phyloP scores from a whole-genome alignment of 768 basidiomycete species.

The Infundibulicybe gibba region DNA sequence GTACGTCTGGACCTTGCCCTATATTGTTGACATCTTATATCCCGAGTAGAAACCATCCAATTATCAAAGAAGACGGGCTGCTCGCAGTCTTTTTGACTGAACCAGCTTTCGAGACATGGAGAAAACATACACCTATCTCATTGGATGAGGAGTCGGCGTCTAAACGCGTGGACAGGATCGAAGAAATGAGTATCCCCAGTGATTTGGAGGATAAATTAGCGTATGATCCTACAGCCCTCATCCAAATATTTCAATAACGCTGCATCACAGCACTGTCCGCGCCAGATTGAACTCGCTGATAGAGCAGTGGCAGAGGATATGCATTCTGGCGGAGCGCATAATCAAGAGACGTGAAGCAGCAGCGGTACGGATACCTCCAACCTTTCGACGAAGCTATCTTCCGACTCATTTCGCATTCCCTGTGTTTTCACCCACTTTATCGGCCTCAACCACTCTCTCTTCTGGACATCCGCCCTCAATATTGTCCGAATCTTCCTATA shows the following conservation, averaged over 20 bases:
- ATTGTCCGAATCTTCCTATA: slow-evolving; percentile 28
- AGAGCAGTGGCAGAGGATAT: slow-evolving; percentile 91
- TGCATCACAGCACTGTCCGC: slow-evolving; percentile 58
- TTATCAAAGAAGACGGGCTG: slow-evolving; percentile 84
- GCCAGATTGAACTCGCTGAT: slow-evolving; percentile 73
- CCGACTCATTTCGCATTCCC: slow-evolving; percentile 70
- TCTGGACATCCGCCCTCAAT: slow-evolving; percentile 26
- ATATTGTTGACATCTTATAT: not conserved
- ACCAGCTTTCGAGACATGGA: slow-evolving; percentile 82
- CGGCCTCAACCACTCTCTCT: slow-evolving; percentile 30
- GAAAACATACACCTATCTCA: slow-evolving; percentile 71
- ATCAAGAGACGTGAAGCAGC: slow-evolving; percentile 89
- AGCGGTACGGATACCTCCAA: slow-evolving; percentile 75
- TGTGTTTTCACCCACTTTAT: slow-evolving; percentile 33
- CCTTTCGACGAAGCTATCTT: slow-evolving; percentile 58
- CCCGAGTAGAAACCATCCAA: slow-evolving; percentile 75
- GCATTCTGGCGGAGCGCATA: slow-evolving; percentile 81
- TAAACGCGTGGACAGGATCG: slow-evolving; percentile 73
- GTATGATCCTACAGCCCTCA: slow-evolving; percentile 31
- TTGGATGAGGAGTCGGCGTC: slow-evolving; percentile 86
- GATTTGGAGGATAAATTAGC: slow-evolving; percentile 89
- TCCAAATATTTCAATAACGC: slow-evolving; percentile 4
- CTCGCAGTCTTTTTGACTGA: slow-evolving; percentile 80
- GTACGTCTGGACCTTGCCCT: slow-evolving; percentile 33
- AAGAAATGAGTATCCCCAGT: slow-evolving; percentile 91